Evolutionary conservation across 306 rosid genomes (phyloP).

Genomic region (Pachyrhizus erosus): DNA sequence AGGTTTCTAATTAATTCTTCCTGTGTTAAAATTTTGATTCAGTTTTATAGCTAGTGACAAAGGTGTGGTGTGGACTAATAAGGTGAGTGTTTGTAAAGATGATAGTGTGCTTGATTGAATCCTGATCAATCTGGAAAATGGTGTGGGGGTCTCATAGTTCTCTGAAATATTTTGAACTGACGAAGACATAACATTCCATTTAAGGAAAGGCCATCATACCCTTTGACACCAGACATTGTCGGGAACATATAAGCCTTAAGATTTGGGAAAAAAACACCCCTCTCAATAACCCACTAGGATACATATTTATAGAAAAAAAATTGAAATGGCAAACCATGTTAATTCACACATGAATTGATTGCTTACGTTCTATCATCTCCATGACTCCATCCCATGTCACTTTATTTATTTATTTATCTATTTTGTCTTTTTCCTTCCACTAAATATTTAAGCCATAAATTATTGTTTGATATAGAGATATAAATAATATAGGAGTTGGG

Average conservation of each 20-base stretch:
- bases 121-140: slow-evolving; percentile 50
- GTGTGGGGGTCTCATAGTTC: slow-evolving; percentile 57
- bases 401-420: not conserved
- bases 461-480: not conserved
- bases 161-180: slow-evolving; percentile 49
- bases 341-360: slow-evolving; percentile 53
- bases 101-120: slow-evolving; percentile 40
- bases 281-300: slow-evolving; percentile 40
- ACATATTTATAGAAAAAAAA: slow-evolving; percentile 44
- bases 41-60: slow-evolving; percentile 20
- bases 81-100: slow-evolving; percentile 35
- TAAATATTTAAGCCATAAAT: not conserved
- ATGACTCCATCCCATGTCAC: slow-evolving; percentile 45
- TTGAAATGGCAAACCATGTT: slow-evolving; percentile 53
- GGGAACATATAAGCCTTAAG: slow-evolving; percentile 87
- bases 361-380: slow-evolving; percentile 59
- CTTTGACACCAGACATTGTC: slow-evolving; percentile 74
- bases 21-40: not conserved
- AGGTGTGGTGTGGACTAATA: slow-evolving; percentile 18
- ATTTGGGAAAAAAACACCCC: slow-evolving; percentile 53
- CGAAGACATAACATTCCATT: slow-evolving; percentile 57
- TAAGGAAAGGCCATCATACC: slow-evolving; percentile 75
- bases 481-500: not conserved
- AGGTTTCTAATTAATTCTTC: not conserved
- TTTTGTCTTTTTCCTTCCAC: slow-evolving; percentile 42